Conservation (phyloP, 2,329 filamentous ascomycete genomes). For the Apiospora sp. region DNA sequence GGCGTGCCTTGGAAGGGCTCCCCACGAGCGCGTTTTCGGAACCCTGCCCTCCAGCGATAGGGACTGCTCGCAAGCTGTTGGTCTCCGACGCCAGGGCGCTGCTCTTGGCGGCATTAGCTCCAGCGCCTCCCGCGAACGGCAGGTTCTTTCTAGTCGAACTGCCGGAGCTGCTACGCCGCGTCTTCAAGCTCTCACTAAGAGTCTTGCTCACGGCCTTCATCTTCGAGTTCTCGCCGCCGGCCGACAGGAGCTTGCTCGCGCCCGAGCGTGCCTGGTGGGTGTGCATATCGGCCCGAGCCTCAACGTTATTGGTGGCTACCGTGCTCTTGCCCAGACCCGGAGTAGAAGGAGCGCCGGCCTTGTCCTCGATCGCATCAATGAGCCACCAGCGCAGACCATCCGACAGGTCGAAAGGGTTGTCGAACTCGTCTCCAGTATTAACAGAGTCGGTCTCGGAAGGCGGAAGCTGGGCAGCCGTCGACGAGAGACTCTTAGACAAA, state of each 20-base stretch:
- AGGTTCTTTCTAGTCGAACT: slow-evolving; percentile 74
- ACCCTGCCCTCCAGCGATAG: slow-evolving; percentile 41
- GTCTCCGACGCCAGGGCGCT: slow-evolving; percentile 65
- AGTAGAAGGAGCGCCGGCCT: slow-evolving; percentile 88
- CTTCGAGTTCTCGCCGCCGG: slow-evolving; percentile 56
- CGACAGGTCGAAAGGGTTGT: slow-evolving; percentile 96
- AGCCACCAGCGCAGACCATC: slow-evolving; percentile 97
- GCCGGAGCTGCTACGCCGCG: slow-evolving; percentile 84
- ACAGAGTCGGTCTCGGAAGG: slow-evolving; percentile 57
- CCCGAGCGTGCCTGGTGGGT: slow-evolving; percentile 52
- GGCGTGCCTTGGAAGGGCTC: slow-evolving; percentile 34
- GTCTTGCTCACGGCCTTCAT: slow-evolving; percentile 80
- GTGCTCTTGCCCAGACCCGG: slow-evolving; percentile 92
- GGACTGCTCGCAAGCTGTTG: slow-evolving; percentile 61
- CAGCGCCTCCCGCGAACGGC: slow-evolving; percentile 56
- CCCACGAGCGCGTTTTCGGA: slow-evolving; percentile 1
- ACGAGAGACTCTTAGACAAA: slow-evolving; percentile 76
- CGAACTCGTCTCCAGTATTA: slow-evolving; percentile 75
- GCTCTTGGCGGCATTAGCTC: slow-evolving; percentile 51
- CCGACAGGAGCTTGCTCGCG: slow-evolving; percentile 47
- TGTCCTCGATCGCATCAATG: slow-evolving; percentile 92
- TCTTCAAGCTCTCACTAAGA: slow-evolving; percentile 87
- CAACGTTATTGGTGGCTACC: slow-evolving; percentile 85
- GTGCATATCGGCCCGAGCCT: slow-evolving; percentile 79
- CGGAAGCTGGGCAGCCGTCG: slow-evolving; percentile 50